Conservation (phyloP, 441 rosid species). For the Dalechampia spathulata region DNA sequence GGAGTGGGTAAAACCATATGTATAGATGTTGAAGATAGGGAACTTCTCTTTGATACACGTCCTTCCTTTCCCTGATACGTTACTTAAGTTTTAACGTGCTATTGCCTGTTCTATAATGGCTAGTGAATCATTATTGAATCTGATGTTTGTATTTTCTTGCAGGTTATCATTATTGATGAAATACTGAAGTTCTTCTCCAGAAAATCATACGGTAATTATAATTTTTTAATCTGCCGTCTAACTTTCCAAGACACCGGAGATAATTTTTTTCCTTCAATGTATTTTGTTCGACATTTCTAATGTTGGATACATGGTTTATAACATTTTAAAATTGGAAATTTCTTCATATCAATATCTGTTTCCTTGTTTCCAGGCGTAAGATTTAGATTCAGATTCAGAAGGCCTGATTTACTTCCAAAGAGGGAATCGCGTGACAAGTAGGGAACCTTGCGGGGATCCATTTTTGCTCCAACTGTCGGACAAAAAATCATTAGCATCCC, state of each 20-base stretch:
- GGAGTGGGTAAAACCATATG: too few relatives aligned
- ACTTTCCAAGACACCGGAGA: too few relatives aligned
- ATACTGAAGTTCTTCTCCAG: constrained; percentile 90
- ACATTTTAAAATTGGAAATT: too few relatives aligned
- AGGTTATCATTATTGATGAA: constrained; percentile 96
- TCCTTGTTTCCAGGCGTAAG: constrained; percentile 43
- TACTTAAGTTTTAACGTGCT: too few relatives aligned
- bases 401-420: constrained; percentile 72
- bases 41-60: too few relatives aligned
- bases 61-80: too few relatives aligned
- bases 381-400: constrained; percentile 67
- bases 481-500: not conserved
- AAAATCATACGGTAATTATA: constrained; percentile 47
- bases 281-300: not conserved
- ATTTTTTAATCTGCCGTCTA: too few relatives aligned
- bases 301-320: not conserved
- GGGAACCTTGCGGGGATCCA: not conserved
- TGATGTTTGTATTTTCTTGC: constrained; percentile 15
- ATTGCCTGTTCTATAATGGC: too few relatives aligned
- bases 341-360: not conserved
- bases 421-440: constrained; percentile 73
- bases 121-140: too few relatives aligned
- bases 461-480: not conserved
- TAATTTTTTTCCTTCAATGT: not conserved
- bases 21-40: too few relatives aligned